Evolutionary conservation across 768 basidiomycete genomes (phyloP), one percentile per base, ranked within the genome.

Genomic region (Tulasnella sp.): DNA sequence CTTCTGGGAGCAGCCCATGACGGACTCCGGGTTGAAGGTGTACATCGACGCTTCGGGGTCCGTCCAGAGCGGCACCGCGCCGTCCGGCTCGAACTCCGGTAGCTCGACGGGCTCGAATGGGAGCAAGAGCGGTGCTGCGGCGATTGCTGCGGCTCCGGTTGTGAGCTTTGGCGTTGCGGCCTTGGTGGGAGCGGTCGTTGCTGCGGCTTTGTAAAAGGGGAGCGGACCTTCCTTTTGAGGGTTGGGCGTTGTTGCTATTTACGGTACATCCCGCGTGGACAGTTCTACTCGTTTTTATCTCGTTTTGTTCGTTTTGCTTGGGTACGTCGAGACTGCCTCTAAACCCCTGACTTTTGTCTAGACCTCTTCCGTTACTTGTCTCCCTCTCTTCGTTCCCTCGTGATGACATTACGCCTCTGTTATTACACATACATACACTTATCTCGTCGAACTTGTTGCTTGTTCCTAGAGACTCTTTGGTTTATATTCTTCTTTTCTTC

Each of bases 1-100:
- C 59, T 65, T 72, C 71, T 72, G 63, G 59, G 36, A 63, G 37
- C 69, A 69, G 29, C 71, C 71, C 22, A n/a, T 72, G 14, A 64
- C 32, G 26, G 71, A 72, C 39, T 63, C 62, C 11, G 71, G 71
- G 3, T 34, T 72, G 52, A 72, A 72, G 63, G 62, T 65, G 3
- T 65, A 65, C 63, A 65, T 65, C 63, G 34, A 34, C 63, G 34
- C 22, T 34, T 36, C 63, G 4, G 63, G 63, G 1, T n/a, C 26
- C 63, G 63, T 65, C 63, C 26, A 65, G 63, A 40, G 34, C 22
- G 63, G 63, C 26, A 40, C 34, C 17, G 29, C 63, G 2, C 63
- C 63, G 1, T 22, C 63, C 8, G 35, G 35, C 63, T 12, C 12
- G 12, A 44, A 12, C n/a, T 12, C 12, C 42, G 4, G 5, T n/a